Conservation (phyloP, 768 basidiomycete genomes). For the Chalciporus chontae region DNA sequence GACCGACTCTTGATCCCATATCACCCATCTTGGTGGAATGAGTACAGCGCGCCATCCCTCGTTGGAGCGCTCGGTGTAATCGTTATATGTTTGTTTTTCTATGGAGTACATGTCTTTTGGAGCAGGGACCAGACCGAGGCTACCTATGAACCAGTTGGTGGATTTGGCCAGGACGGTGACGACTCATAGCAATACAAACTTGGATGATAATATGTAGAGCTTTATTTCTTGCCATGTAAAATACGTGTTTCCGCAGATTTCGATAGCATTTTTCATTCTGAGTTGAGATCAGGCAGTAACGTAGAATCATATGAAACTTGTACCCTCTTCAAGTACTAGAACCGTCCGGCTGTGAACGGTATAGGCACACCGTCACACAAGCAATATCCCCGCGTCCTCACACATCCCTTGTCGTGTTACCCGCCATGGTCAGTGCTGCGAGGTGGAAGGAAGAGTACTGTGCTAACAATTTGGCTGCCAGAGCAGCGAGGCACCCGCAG, state of each 20-base stretch:
- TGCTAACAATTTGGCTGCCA: slow-evolving; percentile 11
- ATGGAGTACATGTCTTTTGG: slow-evolving; percentile 70
- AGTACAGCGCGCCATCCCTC: slow-evolving; percentile 67
- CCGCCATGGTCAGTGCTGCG: slow-evolving; percentile 25
- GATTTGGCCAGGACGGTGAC: slow-evolving; percentile 59
- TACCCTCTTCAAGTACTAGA: no score
- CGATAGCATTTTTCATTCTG: background rate
- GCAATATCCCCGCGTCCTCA: background rate
- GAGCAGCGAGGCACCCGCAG: slow-evolving; percentile 24
- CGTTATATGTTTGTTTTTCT: slow-evolving; percentile 67
- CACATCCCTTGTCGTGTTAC: slow-evolving; percentile 7
- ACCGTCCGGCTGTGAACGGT: background rate
- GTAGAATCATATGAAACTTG: slow-evolving; percentile 28
- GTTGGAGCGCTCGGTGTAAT: slow-evolving; percentile 58
- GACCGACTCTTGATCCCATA: slow-evolving; percentile 84
- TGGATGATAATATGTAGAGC: slow-evolving; percentile 16
- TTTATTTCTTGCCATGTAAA: slow-evolving; percentile 14
- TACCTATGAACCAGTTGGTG: slow-evolving; percentile 88
- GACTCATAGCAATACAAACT: slow-evolving; percentile 22
- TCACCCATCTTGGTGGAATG: slow-evolving; percentile 78
- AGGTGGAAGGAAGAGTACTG: background rate
- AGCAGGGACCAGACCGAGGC: slow-evolving; percentile 73
- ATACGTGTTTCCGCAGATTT: slow-evolving; percentile 1
- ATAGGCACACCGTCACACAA: slow-evolving; percentile 1
- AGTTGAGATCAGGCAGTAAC: no score